Percentiles rank a stretch among this genome's conserved stretches.
phyloP scores from a whole-genome alignment of 192 early-diverging fungal species.

The Entomortierella parvispora region DNA sequence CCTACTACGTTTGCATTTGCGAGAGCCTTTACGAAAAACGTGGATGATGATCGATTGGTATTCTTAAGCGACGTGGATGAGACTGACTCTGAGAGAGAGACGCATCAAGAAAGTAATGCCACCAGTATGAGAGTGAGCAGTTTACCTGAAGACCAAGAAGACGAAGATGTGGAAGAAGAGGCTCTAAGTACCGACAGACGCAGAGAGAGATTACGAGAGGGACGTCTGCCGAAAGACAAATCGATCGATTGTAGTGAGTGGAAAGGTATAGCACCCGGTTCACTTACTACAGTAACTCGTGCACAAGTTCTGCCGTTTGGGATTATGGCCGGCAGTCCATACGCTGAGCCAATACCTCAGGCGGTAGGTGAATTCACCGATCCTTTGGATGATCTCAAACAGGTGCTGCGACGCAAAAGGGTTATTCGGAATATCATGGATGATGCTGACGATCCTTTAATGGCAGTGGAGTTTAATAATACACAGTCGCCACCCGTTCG shows the following conservation, averaged over 20 bases:
- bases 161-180: conserved; percentile 22
- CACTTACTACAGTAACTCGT: not conserved
- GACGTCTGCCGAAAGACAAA: not conserved
- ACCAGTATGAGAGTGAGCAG: not conserved
- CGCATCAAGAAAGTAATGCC: not conserved
- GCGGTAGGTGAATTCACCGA: not conserved
- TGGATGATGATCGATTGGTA: conserved; percentile 37
- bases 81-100: conserved; percentile 17
- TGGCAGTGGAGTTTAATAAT: not conserved
- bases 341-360: not conserved
- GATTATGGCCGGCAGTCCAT: not conserved
- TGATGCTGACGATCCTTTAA: conserved; percentile 9
- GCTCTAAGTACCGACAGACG: conserved; percentile 28
- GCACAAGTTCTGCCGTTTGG: conserved; percentile 27
- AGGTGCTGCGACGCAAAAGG: conserved; percentile 24
- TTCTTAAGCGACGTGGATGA: conserved; percentile 48
- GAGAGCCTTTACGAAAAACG: conserved; percentile 31
- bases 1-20: conserved; percentile 39
- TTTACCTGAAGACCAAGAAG: conserved; percentile 9
- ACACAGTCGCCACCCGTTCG: not conserved
- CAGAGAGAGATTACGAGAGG: conserved; percentile 11
- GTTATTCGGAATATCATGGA: conserved; percentile 40
- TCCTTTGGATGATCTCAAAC: conserved; percentile 31
- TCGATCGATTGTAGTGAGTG: not conserved
- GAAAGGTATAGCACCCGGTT: not conserved